These are phyloP conservation scores for Neofusicoccum cordaticola DNA, from an alignment of 2,329 filamentous ascomycete genomes.

Conservation along the genomic window DNA sequence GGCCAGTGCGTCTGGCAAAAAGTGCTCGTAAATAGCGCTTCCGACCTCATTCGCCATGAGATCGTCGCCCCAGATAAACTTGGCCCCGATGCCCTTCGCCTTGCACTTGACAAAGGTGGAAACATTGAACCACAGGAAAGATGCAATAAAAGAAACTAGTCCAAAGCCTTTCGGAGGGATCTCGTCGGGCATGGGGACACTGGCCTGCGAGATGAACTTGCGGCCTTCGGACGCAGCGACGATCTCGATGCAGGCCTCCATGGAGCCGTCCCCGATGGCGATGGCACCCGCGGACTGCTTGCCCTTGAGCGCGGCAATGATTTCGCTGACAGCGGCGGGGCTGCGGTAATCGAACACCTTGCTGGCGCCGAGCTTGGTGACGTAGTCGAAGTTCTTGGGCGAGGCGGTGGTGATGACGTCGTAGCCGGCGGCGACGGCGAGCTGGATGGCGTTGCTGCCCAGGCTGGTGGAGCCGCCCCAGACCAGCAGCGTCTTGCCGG, in stretches of 20 bases:
- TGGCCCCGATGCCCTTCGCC: neutral
- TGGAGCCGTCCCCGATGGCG: too few species aligned
- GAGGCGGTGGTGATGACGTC: conserved; percentile 36
- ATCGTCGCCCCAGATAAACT: neutral
- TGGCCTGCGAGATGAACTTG: neutral
- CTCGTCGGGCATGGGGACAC: neutral
- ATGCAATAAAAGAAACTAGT: neutral
- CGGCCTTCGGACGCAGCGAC: neutral
- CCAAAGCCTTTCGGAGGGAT: neutral
- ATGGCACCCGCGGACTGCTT: too few species aligned
- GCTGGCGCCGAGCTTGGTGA: conserved; percentile 29
- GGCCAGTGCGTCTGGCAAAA: conserved; percentile 19
- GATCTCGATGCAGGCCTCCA: neutral
- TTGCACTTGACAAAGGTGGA: neutral
- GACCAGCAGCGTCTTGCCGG: conserved; percentile 32
- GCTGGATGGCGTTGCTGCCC: conserved; percentile 30
- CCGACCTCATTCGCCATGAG: neutral
- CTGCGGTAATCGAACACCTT: conserved; percentile 28
- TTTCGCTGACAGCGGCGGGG: neutral
- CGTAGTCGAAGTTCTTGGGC: conserved; percentile 27
- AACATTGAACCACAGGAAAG: neutral
- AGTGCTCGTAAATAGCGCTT: conserved; percentile 3
- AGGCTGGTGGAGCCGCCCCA: conserved; percentile 33
- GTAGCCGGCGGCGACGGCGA: conserved; percentile 28
- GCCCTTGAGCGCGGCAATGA: conserved; percentile 23